phyloP scores from a whole-genome alignment of 352 stramenopile genomes.

The Saprolegnia parasitica region DNA sequence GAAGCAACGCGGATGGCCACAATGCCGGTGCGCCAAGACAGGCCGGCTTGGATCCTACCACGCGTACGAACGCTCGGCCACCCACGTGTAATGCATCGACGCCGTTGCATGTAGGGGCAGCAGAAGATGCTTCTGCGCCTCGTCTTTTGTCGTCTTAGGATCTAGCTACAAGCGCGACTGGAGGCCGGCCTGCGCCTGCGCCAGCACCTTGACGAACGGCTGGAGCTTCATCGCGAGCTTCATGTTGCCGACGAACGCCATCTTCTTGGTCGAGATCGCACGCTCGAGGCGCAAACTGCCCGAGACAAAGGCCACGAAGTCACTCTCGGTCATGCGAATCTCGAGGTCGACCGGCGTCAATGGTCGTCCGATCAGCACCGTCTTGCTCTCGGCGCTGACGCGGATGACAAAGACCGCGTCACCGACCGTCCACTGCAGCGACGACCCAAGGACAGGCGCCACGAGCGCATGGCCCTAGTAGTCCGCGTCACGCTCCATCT shows the following conservation, averaged over 20 bases:
- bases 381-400: slow-evolving; percentile 48
- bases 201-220: slow-evolving; percentile 56
- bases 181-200: slow-evolving; percentile 28
- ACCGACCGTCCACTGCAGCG: slow-evolving; percentile 63
- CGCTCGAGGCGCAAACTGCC: slow-evolving; percentile 59
- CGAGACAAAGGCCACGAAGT: slow-evolving; percentile 56
- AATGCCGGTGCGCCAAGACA: no score
- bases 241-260: slow-evolving; percentile 59
- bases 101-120: not conserved
- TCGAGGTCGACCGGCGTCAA: slow-evolving; percentile 45
- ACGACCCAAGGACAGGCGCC: not conserved
- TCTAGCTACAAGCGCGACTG: slow-evolving; percentile 7
- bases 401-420: slow-evolving; percentile 63
- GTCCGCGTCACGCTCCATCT: no score
- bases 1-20: no score
- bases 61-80: no score
- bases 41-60: no score
- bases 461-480: slow-evolving; percentile 5
- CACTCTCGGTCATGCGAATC: slow-evolving; percentile 59
- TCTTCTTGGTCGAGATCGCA: slow-evolving; percentile 59
- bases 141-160: not conserved
- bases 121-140: no score
- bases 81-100: no score
- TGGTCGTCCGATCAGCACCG: slow-evolving; percentile 46
- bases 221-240: slow-evolving; percentile 71